These are phyloP conservation scores for Ustilago sp. DNA, from an alignment of 1,284 basidiomycete species.

Conservation along the genomic window DNA sequence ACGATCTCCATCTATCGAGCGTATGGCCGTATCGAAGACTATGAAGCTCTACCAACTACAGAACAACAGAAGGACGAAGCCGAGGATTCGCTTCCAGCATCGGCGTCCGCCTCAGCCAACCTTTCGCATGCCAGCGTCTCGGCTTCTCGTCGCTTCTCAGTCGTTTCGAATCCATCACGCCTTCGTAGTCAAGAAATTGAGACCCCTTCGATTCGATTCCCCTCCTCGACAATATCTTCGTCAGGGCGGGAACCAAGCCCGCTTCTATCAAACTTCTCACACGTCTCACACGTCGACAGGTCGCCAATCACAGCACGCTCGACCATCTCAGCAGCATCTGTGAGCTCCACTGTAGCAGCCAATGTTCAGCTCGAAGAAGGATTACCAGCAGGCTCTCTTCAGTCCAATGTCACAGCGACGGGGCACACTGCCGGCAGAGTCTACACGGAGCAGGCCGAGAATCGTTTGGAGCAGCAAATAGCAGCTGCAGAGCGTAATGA, in stretches of 20 bases:
- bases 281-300: slow-evolving; percentile 27
- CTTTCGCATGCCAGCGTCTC: slow-evolving; percentile 20
- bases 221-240: slow-evolving; percentile 15
- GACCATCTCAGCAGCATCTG: slow-evolving; percentile 33
- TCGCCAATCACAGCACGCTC: slow-evolving; percentile 29
- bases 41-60: slow-evolving; percentile 7
- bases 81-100: slow-evolving; percentile 23
- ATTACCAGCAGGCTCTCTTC: slow-evolving; percentile 20
- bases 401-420: slow-evolving; percentile 40
- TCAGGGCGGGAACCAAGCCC: slow-evolving; percentile 32
- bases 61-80: not conserved
- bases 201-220: slow-evolving; percentile 25
- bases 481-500: slow-evolving; percentile 51
- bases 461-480: slow-evolving; percentile 44
- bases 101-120: slow-evolving; percentile 29
- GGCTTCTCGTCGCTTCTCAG: slow-evolving; percentile 28
- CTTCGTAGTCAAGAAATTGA: slow-evolving; percentile 38
- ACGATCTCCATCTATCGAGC: slow-evolving; percentile 35
- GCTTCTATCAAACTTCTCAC: slow-evolving; percentile 17
- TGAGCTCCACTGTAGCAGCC: slow-evolving; percentile 28
- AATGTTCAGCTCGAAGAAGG: slow-evolving; percentile 50
- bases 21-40: slow-evolving; percentile 38
- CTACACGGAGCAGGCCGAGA: slow-evolving; percentile 32
- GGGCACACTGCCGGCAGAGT: slow-evolving; percentile 35
- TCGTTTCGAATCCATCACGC: slow-evolving; percentile 20